phyloP scores from a whole-genome alignment of 495 filamentous ascomycete genomes.

The Xylaria curta region DNA sequence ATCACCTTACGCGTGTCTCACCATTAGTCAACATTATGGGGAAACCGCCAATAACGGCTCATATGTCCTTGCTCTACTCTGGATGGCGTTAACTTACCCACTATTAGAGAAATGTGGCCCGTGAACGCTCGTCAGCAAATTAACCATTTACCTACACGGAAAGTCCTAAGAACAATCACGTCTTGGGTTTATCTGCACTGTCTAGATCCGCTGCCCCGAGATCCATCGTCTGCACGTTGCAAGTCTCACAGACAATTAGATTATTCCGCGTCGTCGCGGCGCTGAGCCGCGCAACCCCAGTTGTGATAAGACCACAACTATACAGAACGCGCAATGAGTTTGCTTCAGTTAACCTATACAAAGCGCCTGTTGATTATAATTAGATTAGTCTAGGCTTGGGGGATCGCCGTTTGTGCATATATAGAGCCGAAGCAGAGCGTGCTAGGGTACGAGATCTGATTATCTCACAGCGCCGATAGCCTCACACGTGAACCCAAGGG shows the following conservation, averaged over 20 bases:
- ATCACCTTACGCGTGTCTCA: not conserved
- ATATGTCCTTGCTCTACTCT: not conserved
- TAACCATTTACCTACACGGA: not conserved
- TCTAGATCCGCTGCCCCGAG: not conserved
- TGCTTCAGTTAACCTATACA: not conserved
- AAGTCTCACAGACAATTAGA: not conserved
- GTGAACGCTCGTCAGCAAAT: not conserved
- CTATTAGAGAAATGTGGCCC: not conserved
- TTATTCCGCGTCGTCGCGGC: not conserved
- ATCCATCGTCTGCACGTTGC: not conserved
- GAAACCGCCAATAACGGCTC: slow-evolving; percentile 1
- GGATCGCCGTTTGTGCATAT: not conserved
- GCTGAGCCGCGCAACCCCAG: not conserved
- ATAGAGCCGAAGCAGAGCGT: slow-evolving; percentile 2
- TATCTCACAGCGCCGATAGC: not conserved
- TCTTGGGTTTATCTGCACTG: not conserved
- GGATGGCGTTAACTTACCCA: not conserved
- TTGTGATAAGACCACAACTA: not conserved
- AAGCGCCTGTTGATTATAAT: slow-evolving; percentile 1
- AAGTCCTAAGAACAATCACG: not conserved
- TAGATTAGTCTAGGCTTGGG: slow-evolving; percentile 18
- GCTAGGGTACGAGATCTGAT: not conserved
- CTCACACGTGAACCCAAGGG: not conserved
- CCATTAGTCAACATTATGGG: not conserved
- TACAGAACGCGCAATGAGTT: not conserved